Percentiles rank a stretch among this genome's conserved stretches.
Conservation (phyloP, 805 yeast genomes). For the Metschnikowia reukaufii region DNA sequence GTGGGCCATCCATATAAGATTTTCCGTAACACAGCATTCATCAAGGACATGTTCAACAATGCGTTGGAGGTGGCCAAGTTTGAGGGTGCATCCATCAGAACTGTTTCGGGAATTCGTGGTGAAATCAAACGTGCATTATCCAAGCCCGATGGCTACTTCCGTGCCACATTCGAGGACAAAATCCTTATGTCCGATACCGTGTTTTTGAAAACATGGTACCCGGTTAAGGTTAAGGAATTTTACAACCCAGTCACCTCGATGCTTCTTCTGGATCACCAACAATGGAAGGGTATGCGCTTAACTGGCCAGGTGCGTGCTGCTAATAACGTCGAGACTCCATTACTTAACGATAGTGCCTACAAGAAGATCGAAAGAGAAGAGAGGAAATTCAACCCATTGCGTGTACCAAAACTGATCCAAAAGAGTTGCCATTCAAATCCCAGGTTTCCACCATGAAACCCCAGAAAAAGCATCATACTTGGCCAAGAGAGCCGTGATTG, state of each 20-base stretch:
- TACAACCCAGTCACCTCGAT: constrained; percentile 96
- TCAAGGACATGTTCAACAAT: constrained; percentile 93
- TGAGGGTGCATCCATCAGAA: constrained; percentile 95
- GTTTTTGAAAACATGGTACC: constrained; percentile 94
- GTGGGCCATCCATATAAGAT: constrained; percentile 95
- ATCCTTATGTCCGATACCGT: constrained; percentile 86
- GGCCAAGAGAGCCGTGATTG: constrained; percentile 88
- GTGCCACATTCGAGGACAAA: constrained; percentile 97
- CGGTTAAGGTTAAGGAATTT: constrained; percentile 84
- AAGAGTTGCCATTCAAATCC: constrained; percentile 86
- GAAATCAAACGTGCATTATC: constrained; percentile 94
- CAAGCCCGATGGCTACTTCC: constrained; percentile 90
- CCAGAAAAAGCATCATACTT: constrained; percentile 78
- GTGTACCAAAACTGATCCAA: constrained; percentile 78
- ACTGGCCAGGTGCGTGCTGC: constrained; percentile 93
- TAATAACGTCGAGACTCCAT: constrained; percentile 62
- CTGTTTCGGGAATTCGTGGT: constrained; percentile 97
- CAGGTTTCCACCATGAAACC: constrained; percentile 89
- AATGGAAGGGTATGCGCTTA: constrained; percentile 95
- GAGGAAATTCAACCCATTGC: constrained; percentile 82
- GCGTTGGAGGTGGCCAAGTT: constrained; percentile 94
- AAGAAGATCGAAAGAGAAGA: constrained; percentile 78
- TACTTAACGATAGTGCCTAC: constrained; percentile 49
- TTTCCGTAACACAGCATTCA: constrained; percentile 93
- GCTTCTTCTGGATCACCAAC: constrained; percentile 68